A percentile compares a stretch with the other conserved stretches of the same genome.
Evolutionary conservation across 108 stramenopile species (phyloP).

Genomic region (Fistulifera pelliculosa): DNA sequence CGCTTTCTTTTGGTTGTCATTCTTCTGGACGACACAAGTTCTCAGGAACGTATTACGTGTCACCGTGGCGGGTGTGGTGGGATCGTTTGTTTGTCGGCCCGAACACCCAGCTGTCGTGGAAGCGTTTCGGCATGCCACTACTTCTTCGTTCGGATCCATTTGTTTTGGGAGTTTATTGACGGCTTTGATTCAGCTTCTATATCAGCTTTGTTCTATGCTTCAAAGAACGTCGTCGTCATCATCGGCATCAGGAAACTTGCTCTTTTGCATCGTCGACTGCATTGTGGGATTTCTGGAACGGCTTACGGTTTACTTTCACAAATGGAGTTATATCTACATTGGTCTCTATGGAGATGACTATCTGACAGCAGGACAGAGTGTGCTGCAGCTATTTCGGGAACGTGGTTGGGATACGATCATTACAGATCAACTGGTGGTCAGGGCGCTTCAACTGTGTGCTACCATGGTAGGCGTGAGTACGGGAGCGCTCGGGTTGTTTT

Average conservation of each 20-base stretch:
- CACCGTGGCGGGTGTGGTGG: conserved; percentile 74
- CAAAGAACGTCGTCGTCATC: conserved; percentile 12
- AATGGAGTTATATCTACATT: conserved; percentile 34
- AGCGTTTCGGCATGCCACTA: conserved; percentile 31
- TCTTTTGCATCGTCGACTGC: conserved; percentile 38
- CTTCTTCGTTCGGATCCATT: conserved; percentile 70
- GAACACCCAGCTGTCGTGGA: conserved; percentile 39
- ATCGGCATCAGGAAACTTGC: conserved; percentile 7
- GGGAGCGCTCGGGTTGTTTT: not conserved
- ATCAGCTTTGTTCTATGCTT: conserved; percentile 35
- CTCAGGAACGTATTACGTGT: conserved; percentile 53
- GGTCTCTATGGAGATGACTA: conserved; percentile 74
- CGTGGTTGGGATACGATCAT: conserved; percentile 64
- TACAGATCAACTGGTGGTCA: conserved; percentile 35
- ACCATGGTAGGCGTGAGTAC: not conserved
- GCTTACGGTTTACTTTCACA: conserved; percentile 29
- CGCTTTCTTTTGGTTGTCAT: conserved; percentile 42
- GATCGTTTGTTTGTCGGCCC: conserved; percentile 81
- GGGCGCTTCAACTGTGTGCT: not conserved
- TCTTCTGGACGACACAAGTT: conserved; percentile 73
- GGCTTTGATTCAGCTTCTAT: conserved; percentile 48
- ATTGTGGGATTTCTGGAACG: conserved; percentile 33
- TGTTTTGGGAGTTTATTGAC: conserved; percentile 67
- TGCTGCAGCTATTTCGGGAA: conserved; percentile 37
- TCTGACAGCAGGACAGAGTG: conserved; percentile 49